Percentiles rank a stretch among this genome's conserved stretches.
Evolutionary conservation across 805 yeast species (phyloP).

Genomic region (Ogataea populi-albae): DNA sequence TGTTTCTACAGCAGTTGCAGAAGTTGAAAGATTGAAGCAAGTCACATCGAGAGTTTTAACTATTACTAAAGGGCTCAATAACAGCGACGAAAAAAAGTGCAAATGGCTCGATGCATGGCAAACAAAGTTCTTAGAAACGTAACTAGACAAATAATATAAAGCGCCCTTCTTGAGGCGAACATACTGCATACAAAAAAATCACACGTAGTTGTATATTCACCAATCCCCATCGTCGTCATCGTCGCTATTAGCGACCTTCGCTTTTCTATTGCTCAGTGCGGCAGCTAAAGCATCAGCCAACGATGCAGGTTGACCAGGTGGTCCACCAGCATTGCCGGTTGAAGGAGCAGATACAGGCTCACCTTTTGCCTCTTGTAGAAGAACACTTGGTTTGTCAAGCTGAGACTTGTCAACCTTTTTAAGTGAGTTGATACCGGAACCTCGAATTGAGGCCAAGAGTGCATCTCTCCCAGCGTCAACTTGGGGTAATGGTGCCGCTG

Average conservation of each 20-base stretch:
- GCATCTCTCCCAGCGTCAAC: slow-evolving; percentile 73
- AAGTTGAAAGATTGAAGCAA: slow-evolving; percentile 15
- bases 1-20: slow-evolving; percentile 34
- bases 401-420: slow-evolving; percentile 80
- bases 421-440: slow-evolving; percentile 68
- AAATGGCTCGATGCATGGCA: slow-evolving; percentile 59
- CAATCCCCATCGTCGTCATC: slow-evolving; percentile 84
- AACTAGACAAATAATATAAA: neutral
- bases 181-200: neutral
- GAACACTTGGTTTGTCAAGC: slow-evolving; percentile 72
- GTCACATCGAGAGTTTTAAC: slow-evolving; percentile 31
- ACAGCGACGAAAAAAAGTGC: slow-evolving; percentile 47
- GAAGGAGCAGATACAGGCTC: slow-evolving; percentile 41
- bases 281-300: slow-evolving; percentile 87
- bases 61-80: slow-evolving; percentile 46
- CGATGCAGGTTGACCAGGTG: slow-evolving; percentile 51
- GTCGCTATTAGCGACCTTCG: slow-evolving; percentile 75
- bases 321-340: slow-evolving; percentile 38
- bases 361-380: slow-evolving; percentile 70
- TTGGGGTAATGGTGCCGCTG: slow-evolving; percentile 37
- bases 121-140: slow-evolving; percentile 37
- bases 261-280: slow-evolving; percentile 79
- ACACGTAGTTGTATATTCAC: slow-evolving; percentile 28
- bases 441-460: slow-evolving; percentile 78
- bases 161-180: neutral